Evolutionary conservation across 1,139 yeast species (phyloP).

Genomic region (Zygosaccharomyces sapae): DNA sequence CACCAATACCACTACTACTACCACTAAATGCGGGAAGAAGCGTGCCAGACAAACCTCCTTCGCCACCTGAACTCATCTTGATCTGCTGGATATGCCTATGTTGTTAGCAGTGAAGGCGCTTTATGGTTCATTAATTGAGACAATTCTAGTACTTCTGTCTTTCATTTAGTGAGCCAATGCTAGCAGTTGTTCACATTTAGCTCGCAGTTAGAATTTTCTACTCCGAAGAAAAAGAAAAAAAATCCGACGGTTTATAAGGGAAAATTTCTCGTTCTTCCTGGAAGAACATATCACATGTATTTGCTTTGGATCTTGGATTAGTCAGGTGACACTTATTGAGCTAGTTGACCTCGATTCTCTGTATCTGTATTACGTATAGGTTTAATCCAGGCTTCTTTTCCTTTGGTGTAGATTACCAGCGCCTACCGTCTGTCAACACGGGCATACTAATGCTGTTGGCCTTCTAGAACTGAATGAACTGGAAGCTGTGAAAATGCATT

Average conservation of each 20-base stretch:
- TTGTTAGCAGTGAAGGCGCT: neutral
- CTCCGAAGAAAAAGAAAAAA: slow-evolving; percentile 1
- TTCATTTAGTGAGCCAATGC: neutral
- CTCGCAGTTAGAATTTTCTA: slow-evolving; percentile 2
- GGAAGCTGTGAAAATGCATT: too few species aligned
- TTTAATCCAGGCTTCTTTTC: too few species aligned
- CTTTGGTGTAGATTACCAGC: too few species aligned
- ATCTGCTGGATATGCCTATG: neutral
- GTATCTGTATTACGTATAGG: too few species aligned
- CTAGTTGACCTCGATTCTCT: too few species aligned
- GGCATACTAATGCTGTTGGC: too few species aligned
- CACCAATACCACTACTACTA: neutral
- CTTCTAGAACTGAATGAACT: too few species aligned
- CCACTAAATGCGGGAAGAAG: slow-evolving; percentile 2
- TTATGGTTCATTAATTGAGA: neutral
- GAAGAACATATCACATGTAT: neutral
- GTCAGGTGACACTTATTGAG: too few species aligned
- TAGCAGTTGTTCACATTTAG: slow-evolving; percentile 1
- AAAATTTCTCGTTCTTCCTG: neutral
- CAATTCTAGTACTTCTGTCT: neutral
- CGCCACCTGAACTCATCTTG: slow-evolving; percentile 5
- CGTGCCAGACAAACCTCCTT: neutral
- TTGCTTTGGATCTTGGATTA: too few species aligned
- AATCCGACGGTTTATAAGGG: slow-evolving; percentile 1
- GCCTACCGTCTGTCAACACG: too few species aligned